These are phyloP conservation scores for Canariomyces notabilis DNA, from an alignment of 2,329 filamentous ascomycete species.

Conservation along the genomic window DNA sequence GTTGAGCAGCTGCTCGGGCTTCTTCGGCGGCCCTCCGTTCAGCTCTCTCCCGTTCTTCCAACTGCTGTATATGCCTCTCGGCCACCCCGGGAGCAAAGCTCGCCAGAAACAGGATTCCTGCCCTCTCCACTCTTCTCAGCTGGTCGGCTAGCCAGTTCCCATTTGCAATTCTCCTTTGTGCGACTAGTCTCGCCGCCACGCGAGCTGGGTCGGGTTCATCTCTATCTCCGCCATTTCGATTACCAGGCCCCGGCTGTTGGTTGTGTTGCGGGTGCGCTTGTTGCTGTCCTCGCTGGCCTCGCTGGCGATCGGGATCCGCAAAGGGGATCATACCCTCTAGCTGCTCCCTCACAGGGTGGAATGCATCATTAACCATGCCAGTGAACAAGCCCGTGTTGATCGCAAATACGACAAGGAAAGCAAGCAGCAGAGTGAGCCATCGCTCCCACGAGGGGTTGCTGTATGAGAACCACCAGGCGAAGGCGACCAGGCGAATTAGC, in stretches of 20 bases:
- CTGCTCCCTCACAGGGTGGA: slow-evolving; percentile 53
- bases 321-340: slow-evolving; percentile 56
- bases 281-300: slow-evolving; percentile 25
- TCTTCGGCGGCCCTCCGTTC: slow-evolving; percentile 43
- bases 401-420: slow-evolving; percentile 54
- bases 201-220: slow-evolving; percentile 42
- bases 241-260: neutral
- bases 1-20: slow-evolving; percentile 34
- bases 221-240: slow-evolving; percentile 3
- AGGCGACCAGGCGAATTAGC: slow-evolving; percentile 50
- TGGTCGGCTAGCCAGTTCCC: slow-evolving; percentile 46
- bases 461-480: slow-evolving; percentile 62
- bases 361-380: slow-evolving; percentile 48
- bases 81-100: slow-evolving; percentile 62
- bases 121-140: slow-evolving; percentile 52
- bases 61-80: slow-evolving; percentile 57
- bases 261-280: slow-evolving; percentile 25
- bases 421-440: slow-evolving; percentile 50
- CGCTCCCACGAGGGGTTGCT: slow-evolving; percentile 54
- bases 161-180: slow-evolving; percentile 40
- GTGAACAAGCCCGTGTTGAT: slow-evolving; percentile 56
- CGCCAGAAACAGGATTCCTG: slow-evolving; percentile 58
- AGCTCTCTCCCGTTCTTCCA: slow-evolving; percentile 48
- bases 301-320: slow-evolving; percentile 35
- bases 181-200: slow-evolving; percentile 51